Evolutionary conservation across 2,329 filamentous ascomycete species (phyloP).

Genomic region (Akanthomyces lecanii): DNA sequence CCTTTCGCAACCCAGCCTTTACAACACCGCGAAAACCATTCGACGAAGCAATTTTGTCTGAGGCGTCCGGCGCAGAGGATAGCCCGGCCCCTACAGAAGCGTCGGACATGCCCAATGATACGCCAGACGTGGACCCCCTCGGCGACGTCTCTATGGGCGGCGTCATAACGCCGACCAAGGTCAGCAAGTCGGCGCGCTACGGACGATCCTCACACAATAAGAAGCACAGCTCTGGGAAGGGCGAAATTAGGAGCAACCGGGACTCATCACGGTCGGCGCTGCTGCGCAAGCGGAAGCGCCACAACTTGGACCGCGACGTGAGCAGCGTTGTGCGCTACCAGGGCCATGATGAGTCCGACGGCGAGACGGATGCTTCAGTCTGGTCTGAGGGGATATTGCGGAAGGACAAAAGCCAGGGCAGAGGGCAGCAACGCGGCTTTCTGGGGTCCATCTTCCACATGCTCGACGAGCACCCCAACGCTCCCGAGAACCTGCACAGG

Average conservation of each 20-base stretch:
- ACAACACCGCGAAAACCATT: slow-evolving; percentile 58
- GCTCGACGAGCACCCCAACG: slow-evolving; percentile 54
- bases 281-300: slow-evolving; percentile 52
- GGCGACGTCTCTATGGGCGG: slow-evolving; percentile 37
- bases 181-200: slow-evolving; percentile 45
- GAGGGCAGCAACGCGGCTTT: slow-evolving; percentile 22
- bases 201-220: slow-evolving; percentile 38
- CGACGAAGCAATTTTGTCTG: slow-evolving; percentile 50
- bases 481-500: slow-evolving; percentile 54
- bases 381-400: slow-evolving; percentile 23
- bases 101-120: slow-evolving; percentile 50
- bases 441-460: slow-evolving; percentile 46
- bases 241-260: slow-evolving; percentile 54
- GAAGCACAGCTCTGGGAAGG: slow-evolving; percentile 52
- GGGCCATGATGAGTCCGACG: slow-evolving; percentile 43
- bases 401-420: slow-evolving; percentile 23
- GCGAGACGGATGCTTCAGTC: slow-evolving; percentile 43
- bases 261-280: slow-evolving; percentile 38
- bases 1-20: slow-evolving; percentile 61
- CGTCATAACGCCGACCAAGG: slow-evolving; percentile 43
- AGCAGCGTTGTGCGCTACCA: slow-evolving; percentile 45
- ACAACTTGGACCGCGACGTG: slow-evolving; percentile 49
- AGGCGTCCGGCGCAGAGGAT: slow-evolving; percentile 54
- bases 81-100: slow-evolving; percentile 57
- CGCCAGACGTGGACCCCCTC: slow-evolving; percentile 47